phyloP scores from a whole-genome alignment of 306 rosid species.

The Glycyrrhiza uralensis region DNA sequence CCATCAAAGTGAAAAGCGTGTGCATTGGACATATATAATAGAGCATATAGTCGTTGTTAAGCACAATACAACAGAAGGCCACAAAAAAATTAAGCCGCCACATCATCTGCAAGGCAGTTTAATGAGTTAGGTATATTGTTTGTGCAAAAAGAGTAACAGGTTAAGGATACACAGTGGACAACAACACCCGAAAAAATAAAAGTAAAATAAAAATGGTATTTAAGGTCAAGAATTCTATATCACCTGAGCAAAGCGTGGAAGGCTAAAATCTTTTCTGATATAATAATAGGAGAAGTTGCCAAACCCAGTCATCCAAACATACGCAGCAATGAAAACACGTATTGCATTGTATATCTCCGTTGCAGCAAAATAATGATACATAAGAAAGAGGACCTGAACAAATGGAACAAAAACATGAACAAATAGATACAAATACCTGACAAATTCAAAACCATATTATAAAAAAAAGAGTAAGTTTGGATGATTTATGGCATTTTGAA shows the following conservation, averaged over 20 bases:
- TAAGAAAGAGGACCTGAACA: slow-evolving; percentile 86
- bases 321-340: slow-evolving; percentile 94
- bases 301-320: slow-evolving; percentile 99
- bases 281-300: slow-evolving; percentile 98
- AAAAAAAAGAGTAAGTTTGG: not conserved
- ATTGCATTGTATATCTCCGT: slow-evolving; percentile 96
- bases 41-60: slow-evolving; percentile 88
- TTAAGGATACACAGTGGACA: not conserved
- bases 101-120: slow-evolving; percentile 79
- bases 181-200: not conserved
- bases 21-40: slow-evolving; percentile 99
- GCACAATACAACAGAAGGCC: slow-evolving; percentile 86
- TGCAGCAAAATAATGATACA: slow-evolving; percentile 98
- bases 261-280: slow-evolving; percentile 88
- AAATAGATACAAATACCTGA: slow-evolving; percentile 1
- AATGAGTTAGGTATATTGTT: slow-evolving; percentile 4
- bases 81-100: slow-evolving; percentile 97
- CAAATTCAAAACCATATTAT: not conserved
- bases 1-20: slow-evolving; percentile 96
- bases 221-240: slow-evolving; percentile 8
- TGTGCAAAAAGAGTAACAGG: not conserved
- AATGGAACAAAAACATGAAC: slow-evolving; percentile 11
- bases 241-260: slow-evolving; percentile 95
- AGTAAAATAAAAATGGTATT: not conserved
- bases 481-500: slow-evolving; percentile 13